phyloP scores from a whole-genome alignment of 129 eudicot genomes.

The Rutidosis leptorrhynchoides region DNA sequence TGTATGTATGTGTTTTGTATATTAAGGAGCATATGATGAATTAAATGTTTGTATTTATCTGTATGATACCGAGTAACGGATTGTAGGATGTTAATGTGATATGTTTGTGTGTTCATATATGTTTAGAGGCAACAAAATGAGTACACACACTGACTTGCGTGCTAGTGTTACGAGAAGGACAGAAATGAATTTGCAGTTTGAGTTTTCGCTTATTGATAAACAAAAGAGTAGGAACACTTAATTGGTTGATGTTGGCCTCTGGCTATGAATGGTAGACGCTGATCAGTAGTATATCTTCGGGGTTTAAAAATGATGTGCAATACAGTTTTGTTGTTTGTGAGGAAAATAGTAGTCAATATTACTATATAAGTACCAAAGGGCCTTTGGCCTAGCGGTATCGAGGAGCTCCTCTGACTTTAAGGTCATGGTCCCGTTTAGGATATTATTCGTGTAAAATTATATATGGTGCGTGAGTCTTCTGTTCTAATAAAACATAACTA shows the following conservation, averaged over 20 bases:
- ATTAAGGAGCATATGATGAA: neutral
- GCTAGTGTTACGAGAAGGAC: neutral
- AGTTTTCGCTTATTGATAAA: neutral
- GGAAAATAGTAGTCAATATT: neutral
- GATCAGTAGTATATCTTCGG: neutral
- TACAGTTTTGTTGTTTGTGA: neutral
- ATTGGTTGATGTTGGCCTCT: conserved; percentile 1
- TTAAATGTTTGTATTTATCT: neutral
- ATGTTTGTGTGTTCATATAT: neutral
- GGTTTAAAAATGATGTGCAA: conserved; percentile 4
- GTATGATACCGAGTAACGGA: neutral
- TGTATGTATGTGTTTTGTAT: neutral
- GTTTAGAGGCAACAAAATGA: conserved; percentile 5
- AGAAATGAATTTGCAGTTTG: neutral
- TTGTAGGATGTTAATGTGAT: neutral
- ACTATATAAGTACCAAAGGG: neutral
- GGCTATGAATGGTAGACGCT: conserved; percentile 2
- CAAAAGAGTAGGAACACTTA: neutral
- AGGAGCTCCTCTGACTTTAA: no score
- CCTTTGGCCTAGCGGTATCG: no score
- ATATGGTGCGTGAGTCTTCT: no score
- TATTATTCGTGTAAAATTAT: no score
- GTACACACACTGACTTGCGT: neutral
- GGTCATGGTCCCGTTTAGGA: no score
- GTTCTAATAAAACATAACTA: no score